Evolutionary conservation across 352 stramenopile species (phyloP), one percentile per base, ranked within the genome.

Genomic region (Phytophthora megakarya): DNA sequence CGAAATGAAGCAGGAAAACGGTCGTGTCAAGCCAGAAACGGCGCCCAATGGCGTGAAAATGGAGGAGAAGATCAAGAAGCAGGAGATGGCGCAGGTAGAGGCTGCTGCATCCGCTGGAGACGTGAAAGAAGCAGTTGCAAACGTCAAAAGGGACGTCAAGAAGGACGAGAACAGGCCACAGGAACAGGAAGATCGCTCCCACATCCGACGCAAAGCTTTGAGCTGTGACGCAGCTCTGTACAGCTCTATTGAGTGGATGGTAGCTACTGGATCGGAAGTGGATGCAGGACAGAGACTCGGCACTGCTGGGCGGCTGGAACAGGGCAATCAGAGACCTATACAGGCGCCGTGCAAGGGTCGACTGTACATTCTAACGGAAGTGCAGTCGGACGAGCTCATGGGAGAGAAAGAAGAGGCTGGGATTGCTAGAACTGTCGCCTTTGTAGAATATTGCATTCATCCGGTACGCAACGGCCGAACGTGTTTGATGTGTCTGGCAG

Each of bases 281-380:
- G 77, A 90, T 30, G 63, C 72, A 9, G 81, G 83, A 9, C 80
- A 93, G 62, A 62, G 76, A 28, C 54, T 92, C 35, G 80, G 75
- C 25, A 80, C 74, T 5, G 67, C 73, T 12, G 82, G 83, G 25
- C 67, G 71, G 26, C 74, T 93, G 46, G 82, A 90, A 67, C 68
- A 67, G 21, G 85, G 84, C 21, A 92, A 72, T 26, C 73, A 85
- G 35, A 69, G 76, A 64, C 73, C 65, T 12, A 58, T 94, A 13
- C 45, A 75, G 37, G 62, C 95, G n/a, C 92, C 88, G 63, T 98
- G 98, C 35, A 90, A 89, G 9, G 97, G 97, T 22, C 93, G 88
- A 58, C 93, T 93, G 16, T 78, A 79, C 40, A 61, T 76, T 35
- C 30, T 72, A 16, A 64, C 45, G 8, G 58, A 74, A 39, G 43